These are phyloP conservation scores for Smittium culicis DNA, from an alignment of 371 early-diverging fungal genomes.

Conservation along the genomic window DNA sequence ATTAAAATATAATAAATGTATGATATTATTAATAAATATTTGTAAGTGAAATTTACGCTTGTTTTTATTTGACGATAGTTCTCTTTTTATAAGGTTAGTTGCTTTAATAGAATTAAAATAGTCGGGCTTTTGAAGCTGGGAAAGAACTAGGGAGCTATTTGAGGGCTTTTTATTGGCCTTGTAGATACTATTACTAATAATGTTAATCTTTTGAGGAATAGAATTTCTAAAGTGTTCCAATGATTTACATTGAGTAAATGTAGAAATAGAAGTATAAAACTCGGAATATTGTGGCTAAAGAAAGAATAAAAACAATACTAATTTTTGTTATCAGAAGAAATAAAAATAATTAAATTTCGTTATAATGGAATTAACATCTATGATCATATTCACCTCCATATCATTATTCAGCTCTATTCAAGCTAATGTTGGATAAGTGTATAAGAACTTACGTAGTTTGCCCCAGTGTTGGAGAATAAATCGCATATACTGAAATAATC, in stretches of 20 bases:
- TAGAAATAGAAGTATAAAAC: not conserved
- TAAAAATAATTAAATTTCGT: not conserved
- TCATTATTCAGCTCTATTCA: not conserved
- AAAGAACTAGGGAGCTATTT: not conserved
- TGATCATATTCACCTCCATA: not conserved
- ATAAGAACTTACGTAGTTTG: not conserved
- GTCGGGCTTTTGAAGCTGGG: constrained; percentile 6
- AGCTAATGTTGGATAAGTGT: not conserved
- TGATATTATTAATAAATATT: not conserved
- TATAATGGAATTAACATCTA: not conserved
- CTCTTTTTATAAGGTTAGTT: constrained; percentile 4
- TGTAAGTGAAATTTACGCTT: not conserved
- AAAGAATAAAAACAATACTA: not conserved
- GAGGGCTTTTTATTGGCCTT: not conserved
- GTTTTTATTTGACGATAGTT: not conserved
- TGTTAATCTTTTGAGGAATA: not conserved
- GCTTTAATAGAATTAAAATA: not conserved
- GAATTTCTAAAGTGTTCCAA: not conserved
- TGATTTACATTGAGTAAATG: not conserved
- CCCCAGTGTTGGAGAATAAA: not conserved
- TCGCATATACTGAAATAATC: constrained; percentile 22
- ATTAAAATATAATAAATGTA: not conserved
- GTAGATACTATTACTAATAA: not conserved
- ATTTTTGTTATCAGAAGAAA: not conserved
- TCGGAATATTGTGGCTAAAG: constrained; percentile 4